Percentiles rank a stretch among this genome's conserved stretches.
Conservation (phyloP, 2,329 filamentous ascomycete genomes). For the Verticillium alfalfae region DNA sequence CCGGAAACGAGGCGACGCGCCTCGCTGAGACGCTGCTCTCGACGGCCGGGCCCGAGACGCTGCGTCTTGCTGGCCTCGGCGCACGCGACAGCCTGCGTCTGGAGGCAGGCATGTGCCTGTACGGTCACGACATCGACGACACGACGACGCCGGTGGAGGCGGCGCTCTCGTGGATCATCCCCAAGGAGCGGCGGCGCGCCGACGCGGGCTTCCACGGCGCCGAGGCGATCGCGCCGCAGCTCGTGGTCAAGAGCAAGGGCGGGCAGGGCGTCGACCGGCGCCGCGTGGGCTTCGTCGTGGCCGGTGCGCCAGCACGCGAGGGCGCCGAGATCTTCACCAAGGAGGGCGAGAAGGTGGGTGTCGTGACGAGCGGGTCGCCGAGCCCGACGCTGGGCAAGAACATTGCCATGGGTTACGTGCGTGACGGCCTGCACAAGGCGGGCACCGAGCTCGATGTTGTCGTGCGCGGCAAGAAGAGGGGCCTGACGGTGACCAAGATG, state of each 20-base stretch:
- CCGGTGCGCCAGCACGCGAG: constrained; percentile 85
- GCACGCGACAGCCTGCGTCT: constrained; percentile 88
- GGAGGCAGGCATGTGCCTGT: constrained; percentile 98
- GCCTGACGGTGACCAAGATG: constrained; percentile 78
- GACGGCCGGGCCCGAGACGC: constrained; percentile 54
- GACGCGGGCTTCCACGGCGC: constrained; percentile 79
- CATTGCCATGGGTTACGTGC: constrained; percentile 92
- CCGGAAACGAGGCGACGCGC: constrained; percentile 34
- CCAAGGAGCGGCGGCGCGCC: constrained; percentile 60
- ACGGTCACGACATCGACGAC: constrained; percentile 95
- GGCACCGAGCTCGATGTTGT: constrained; percentile 76
- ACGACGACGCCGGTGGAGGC: constrained; percentile 55
- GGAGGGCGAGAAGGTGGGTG: constrained; percentile 64
- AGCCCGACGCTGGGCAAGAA: constrained; percentile 83
- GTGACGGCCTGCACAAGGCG: constrained; percentile 73
- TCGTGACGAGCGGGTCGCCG: constrained; percentile 83
- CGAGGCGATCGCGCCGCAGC: constrained; percentile 69
- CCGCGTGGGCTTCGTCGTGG: constrained; percentile 74
- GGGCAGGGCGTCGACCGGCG: constrained; percentile 64
- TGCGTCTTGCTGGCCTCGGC: constrained; percentile 82
- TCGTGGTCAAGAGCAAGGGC: constrained; percentile 68
- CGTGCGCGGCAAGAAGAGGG: constrained; percentile 70
- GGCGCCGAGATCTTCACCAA: constrained; percentile 71
- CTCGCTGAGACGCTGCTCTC: constrained; percentile 52
- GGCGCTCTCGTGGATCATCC: constrained; percentile 70